phyloP scores from a whole-genome alignment of 352 stramenopile species.

The Elongisporangium prolatum region DNA sequence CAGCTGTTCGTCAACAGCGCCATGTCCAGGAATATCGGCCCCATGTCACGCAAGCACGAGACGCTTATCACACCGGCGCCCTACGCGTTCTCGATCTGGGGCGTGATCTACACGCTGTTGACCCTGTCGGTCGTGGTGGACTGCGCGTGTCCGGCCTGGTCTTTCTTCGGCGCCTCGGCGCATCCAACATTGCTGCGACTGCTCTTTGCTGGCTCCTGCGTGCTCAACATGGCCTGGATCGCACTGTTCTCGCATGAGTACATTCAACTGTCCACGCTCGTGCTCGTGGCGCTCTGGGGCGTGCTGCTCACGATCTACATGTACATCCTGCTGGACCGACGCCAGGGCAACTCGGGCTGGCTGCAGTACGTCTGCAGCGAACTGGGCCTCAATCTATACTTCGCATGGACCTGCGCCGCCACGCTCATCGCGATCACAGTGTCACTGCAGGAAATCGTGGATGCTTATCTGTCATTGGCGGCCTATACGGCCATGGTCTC shows the following conservation, averaged over 20 bases:
- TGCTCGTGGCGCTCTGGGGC: slow-evolving; percentile 57
- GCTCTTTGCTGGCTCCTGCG: slow-evolving; percentile 58
- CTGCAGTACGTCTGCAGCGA: slow-evolving; percentile 52
- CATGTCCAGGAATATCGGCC: slow-evolving; percentile 39
- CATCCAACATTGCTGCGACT: slow-evolving; percentile 42
- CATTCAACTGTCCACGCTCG: slow-evolving; percentile 47
- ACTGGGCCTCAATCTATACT: slow-evolving; percentile 63
- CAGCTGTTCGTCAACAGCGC: slow-evolving; percentile 62
- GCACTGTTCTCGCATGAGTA: slow-evolving; percentile 64
- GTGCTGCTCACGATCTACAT: slow-evolving; percentile 54
- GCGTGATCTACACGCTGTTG: slow-evolving; percentile 72
- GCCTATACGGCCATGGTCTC: slow-evolving; percentile 57
- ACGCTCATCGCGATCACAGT: slow-evolving; percentile 71
- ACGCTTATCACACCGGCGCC: slow-evolving; percentile 73
- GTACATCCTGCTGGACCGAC: slow-evolving; percentile 39
- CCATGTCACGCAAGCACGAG: slow-evolving; percentile 55
- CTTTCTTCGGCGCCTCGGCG: slow-evolving; percentile 44
- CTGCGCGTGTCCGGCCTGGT: slow-evolving; percentile 57
- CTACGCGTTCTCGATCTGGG: slow-evolving; percentile 79
- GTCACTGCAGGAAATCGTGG: slow-evolving; percentile 38
- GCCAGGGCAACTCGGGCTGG: slow-evolving; percentile 34
- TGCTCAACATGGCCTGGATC: slow-evolving; percentile 72
- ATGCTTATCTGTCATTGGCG: slow-evolving; percentile 43
- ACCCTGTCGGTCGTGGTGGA: slow-evolving; percentile 57
- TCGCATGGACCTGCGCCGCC: slow-evolving; percentile 65